Conservation (phyloP, 1,284 basidiomycete species). For the Cryptococcus wingfieldii region DNA sequence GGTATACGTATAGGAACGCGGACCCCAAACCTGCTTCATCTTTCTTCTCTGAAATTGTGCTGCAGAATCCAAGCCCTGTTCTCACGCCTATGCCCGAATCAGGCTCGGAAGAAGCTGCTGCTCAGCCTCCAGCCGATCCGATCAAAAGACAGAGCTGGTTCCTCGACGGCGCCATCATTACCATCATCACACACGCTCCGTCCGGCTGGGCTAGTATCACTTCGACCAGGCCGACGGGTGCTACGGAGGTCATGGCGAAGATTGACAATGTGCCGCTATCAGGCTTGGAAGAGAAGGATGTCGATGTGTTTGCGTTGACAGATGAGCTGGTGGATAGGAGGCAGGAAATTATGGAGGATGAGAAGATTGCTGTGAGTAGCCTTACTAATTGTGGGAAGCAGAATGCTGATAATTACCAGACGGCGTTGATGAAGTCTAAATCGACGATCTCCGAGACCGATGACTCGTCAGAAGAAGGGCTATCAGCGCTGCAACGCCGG, state of each 20-base stretch:
- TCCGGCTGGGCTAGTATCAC: constrained; percentile 87
- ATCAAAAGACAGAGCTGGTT: constrained; percentile 69
- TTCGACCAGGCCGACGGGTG: constrained; percentile 83
- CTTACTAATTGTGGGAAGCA: no score
- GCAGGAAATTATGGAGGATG: constrained; percentile 34
- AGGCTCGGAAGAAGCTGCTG: constrained; percentile 19
- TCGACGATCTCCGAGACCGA: constrained; percentile 14
- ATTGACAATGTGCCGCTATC: constrained; percentile 85
- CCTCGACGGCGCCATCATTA: constrained; percentile 79
- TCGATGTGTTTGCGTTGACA: constrained; percentile 65
- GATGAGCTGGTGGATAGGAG: constrained; percentile 71
- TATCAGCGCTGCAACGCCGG: constrained; percentile 74
- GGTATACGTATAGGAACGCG: constrained; percentile 91
- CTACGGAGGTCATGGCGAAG: constrained; percentile 76
- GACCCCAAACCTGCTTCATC: constrained; percentile 84
- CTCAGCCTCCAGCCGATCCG: no score
- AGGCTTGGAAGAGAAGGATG: constrained; percentile 72
- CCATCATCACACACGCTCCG: constrained; percentile 68
- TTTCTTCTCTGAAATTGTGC: constrained; percentile 63
- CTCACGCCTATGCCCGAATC: background rate
- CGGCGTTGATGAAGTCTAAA: constrained; percentile 2
- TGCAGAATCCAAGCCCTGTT: constrained; percentile 32
- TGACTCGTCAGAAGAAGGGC: constrained; percentile 69
- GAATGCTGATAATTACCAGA: no score
- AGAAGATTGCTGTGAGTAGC: constrained; percentile 1